These are phyloP conservation scores for Aphanomyces astaci DNA, from an alignment of 352 stramenopile species.

Conservation along the genomic window DNA sequence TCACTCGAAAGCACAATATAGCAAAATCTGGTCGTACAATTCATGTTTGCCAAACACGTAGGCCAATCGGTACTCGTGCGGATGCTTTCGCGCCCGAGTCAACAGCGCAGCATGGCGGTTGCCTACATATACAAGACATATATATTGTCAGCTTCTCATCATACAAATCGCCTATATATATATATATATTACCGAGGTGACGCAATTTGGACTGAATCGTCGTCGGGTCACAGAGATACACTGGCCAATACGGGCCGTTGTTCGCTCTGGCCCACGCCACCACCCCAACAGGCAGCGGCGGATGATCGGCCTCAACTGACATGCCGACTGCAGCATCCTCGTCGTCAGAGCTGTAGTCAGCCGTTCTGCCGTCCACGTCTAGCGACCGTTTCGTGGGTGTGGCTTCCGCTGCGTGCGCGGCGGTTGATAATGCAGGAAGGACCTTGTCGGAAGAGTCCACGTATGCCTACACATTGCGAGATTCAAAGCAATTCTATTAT, in stretches of 20 bases:
- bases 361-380: not conserved
- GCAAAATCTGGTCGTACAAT: not conserved
- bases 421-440: not conserved
- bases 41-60: conserved; percentile 3
- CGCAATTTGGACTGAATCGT: not conserved
- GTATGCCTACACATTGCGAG: not conserved
- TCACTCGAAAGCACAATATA: no score
- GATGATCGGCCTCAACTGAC: not conserved
- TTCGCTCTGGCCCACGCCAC: not conserved
- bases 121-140: not conserved
- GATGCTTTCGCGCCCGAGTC: not conserved
- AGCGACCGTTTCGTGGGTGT: not conserved
- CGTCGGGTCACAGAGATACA: not conserved
- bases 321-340: not conserved
- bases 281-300: not conserved
- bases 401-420: not conserved
- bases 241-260: not conserved
- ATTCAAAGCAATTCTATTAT: not conserved
- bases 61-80: not conserved
- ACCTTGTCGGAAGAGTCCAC: not conserved
- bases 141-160: not conserved
- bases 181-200: not conserved
- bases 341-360: not conserved
- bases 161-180: no score
- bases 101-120: not conserved